Evolutionary conservation across 2,329 filamentous ascomycete species (phyloP).

Genomic region (Botrytis tulipae): DNA sequence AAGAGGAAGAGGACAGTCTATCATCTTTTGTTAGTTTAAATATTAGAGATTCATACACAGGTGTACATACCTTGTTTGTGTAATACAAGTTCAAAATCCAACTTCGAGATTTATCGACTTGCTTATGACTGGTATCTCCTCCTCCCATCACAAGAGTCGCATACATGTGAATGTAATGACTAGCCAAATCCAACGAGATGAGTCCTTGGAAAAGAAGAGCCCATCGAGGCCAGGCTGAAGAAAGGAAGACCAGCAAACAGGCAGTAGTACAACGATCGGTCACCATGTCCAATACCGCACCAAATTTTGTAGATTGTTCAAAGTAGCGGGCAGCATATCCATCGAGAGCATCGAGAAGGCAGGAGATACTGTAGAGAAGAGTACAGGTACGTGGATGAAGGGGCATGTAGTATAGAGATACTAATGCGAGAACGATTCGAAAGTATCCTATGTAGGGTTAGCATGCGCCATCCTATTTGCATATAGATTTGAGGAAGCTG

Average conservation of each 20-base stretch:
- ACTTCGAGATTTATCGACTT: constrained; percentile 82
- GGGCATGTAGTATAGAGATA: constrained; percentile 98
- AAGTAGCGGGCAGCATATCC: constrained; percentile 85
- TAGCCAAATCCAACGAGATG: constrained; percentile 89
- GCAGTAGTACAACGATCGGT: constrained; percentile 96
- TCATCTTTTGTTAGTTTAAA: constrained; percentile 19
- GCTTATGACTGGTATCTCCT: constrained; percentile 81
- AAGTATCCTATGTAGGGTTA: constrained; percentile 60
- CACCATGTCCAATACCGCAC: constrained; percentile 97
- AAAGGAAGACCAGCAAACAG: constrained; percentile 90
- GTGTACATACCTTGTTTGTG: constrained; percentile 79
- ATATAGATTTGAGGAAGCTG: constrained; percentile 52
- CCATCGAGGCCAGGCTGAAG: constrained; percentile 91
- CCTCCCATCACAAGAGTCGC: constrained; percentile 87
- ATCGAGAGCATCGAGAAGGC: constrained; percentile 91
- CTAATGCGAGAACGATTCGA: constrained; percentile 77
- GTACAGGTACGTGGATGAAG: constrained; percentile 96
- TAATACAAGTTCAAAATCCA: constrained; percentile 94
- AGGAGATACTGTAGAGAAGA: constrained; percentile 87
- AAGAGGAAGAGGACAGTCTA: constrained; percentile 88
- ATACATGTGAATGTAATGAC: constrained; percentile 99
- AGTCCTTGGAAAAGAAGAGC: constrained; percentile 90
- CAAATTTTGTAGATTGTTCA: constrained; percentile 92
- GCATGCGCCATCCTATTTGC: constrained; percentile 10
- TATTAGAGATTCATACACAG: background rate